These are phyloP conservation scores for Spiromastix sp. DNA, from an alignment of 2,329 filamentous ascomycete genomes.

Conservation along the genomic window DNA sequence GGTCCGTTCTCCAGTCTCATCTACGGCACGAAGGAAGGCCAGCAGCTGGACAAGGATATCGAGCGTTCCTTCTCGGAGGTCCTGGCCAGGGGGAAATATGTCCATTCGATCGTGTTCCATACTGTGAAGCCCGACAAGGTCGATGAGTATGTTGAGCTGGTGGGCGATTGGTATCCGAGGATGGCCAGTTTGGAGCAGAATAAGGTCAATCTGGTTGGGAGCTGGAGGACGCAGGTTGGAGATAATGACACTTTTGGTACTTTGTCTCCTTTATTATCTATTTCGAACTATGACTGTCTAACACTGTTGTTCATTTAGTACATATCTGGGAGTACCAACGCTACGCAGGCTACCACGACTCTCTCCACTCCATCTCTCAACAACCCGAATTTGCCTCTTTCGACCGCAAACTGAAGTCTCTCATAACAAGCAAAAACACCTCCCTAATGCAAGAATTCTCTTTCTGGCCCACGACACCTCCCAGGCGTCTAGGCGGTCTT, in stretches of 20 bases:
- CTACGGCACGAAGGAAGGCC: conserved; percentile 92
- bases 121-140: conserved; percentile 92
- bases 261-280: conserved; percentile 25
- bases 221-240: conserved; percentile 95
- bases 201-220: conserved; percentile 91
- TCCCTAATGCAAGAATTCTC: conserved; percentile 99
- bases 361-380: conserved; percentile 69
- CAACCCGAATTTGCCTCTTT: conserved; percentile 79
- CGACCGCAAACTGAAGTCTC: conserved; percentile 69
- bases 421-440: conserved; percentile 74
- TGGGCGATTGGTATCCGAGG: conserved; percentile 83
- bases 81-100: conserved; percentile 90
- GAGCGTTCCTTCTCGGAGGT: conserved; percentile 94
- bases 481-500: conserved; percentile 77
- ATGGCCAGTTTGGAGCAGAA: conserved; percentile 80
- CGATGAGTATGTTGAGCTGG: conserved; percentile 83
- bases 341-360: conserved; percentile 91
- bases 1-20: conserved; percentile 76
- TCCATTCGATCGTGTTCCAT: conserved; percentile 95
- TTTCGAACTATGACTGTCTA: neutral
- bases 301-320: conserved; percentile 45
- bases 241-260: conserved; percentile 93
- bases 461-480: conserved; percentile 94
- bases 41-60: conserved; percentile 89
- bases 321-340: conserved; percentile 99